These are phyloP conservation scores for Fusarium caatingaense DNA, from an alignment of 2,329 filamentous ascomycete genomes.

Conservation along the genomic window DNA sequence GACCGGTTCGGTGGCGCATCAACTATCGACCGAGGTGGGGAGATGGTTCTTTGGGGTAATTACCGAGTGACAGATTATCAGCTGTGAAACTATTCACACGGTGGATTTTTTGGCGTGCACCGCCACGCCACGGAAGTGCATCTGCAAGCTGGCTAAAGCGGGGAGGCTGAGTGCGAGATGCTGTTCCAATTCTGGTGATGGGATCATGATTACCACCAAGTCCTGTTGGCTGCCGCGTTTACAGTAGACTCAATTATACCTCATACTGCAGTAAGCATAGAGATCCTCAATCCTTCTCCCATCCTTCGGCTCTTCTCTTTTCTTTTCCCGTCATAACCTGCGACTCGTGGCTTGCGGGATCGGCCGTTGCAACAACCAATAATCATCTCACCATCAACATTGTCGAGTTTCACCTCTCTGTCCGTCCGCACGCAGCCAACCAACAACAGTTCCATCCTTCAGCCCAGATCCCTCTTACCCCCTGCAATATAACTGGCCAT, in stretches of 20 bases:
- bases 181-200: slow-evolving; percentile 6
- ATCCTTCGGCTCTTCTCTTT: slow-evolving; percentile 9
- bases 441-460: background rate
- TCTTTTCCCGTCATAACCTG: slow-evolving; percentile 2
- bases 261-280: slow-evolving; percentile 8
- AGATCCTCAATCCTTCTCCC: background rate
- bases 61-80: slow-evolving; percentile 3
- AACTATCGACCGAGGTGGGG: slow-evolving; percentile 16
- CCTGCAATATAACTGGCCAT: slow-evolving; percentile 9
- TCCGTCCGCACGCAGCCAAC: background rate
- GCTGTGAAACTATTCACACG: slow-evolving; percentile 9
- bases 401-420: slow-evolving; percentile 12
- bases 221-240: background rate
- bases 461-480: background rate
- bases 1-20: background rate
- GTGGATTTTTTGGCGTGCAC: slow-evolving; percentile 1
- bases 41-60: slow-evolving; percentile 2
- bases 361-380: background rate
- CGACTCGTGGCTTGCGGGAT: slow-evolving; percentile 7
- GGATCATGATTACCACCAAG: slow-evolving; percentile 4
- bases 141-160: background rate
- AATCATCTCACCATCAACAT: background rate
- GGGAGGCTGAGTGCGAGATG: background rate
- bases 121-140: slow-evolving; percentile 23
- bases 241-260: background rate